A percentile compares a stretch with the other conserved stretches of the same genome.
These are phyloP conservation scores for Phaeolepiota aurea DNA, from an alignment of 768 basidiomycete genomes.

Conservation along the genomic window DNA sequence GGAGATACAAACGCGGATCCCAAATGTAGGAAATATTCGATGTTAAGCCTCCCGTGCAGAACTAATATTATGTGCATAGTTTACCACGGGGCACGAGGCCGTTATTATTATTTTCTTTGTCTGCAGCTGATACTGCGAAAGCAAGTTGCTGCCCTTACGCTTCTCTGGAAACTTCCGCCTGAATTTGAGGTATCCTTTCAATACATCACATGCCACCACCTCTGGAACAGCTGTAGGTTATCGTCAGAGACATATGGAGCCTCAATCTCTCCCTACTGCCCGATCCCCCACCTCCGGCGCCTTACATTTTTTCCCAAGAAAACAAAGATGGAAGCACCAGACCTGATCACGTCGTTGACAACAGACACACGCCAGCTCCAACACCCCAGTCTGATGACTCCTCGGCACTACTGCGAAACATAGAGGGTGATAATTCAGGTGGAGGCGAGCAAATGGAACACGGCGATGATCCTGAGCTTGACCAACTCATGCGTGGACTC, in stretches of 20 bases:
- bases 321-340: constrained; percentile 6
- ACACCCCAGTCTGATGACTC: constrained; percentile 1
- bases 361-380: constrained; percentile 5
- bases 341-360: background rate
- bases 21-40: constrained; percentile 35
- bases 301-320: constrained; percentile 38
- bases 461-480: constrained; percentile 28
- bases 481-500: constrained; percentile 32
- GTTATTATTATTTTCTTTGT: constrained; percentile 78
- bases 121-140: constrained; percentile 74
- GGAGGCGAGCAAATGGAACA: constrained; percentile 11
- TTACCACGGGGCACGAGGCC: constrained; percentile 74
- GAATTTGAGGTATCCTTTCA: constrained; percentile 64
- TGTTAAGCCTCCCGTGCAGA: too few species aligned
- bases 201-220: constrained; percentile 2
- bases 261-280: constrained; percentile 60
- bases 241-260: constrained; percentile 80
- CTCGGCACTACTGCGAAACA: background rate
- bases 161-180: constrained; percentile 62
- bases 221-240: constrained; percentile 30
- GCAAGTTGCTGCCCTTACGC: constrained; percentile 56
- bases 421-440: constrained; percentile 6
- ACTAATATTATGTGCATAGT: constrained; percentile 37
- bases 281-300: constrained; percentile 52
- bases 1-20: constrained; percentile 46